Evolutionary conservation across 768 basidiomycete species (phyloP), one percentile per base, ranked within the genome.

Genomic region (Baorangia bicolor): DNA sequence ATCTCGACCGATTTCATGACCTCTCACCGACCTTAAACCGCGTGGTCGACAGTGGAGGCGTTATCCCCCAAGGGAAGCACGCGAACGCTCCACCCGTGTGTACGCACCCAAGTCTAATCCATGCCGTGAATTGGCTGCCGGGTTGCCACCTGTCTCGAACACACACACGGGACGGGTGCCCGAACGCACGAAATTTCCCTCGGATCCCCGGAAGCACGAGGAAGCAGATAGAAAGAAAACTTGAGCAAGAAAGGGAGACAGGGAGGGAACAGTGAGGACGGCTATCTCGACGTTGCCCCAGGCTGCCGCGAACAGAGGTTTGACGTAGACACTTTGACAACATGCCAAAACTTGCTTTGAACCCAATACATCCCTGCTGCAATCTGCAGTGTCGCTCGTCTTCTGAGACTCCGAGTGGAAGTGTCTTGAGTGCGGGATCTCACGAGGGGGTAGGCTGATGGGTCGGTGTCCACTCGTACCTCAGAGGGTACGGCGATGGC

Each of bases 21-120:
- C 39, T 38, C 30, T 25, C 16, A 41, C 39, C 34, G 31, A 53
- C 38, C 35, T 49, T 43, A 34, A 57, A 39, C 51, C 49, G 57
- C 57, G 42, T 63, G 55, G 34, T 44, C 25, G 35, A 51, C 40
- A 35, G 16, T 20, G 21, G 7, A 31, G 28, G 40, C 34, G 21
- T 21, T 14, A 27, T 56, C 28, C 18, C 41, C 25, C 18, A 52
- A 27, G 37, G 30, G 43, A 18, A 51, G 56, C 25, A 9, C 12
- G 40, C 20, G 21, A 42, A 31, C 38, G 21, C 30, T 23, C 31
- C 28, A 42, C 30, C 21, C 48, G 43, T 53, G 58, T 49, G 40
- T 51, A 44, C 16, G 34, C 45, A 43, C 10, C 48, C 38, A 53
- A 55, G 56, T 48, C 60, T 50, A 53, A 58, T 41, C 53, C 42